These are phyloP conservation scores for Penicillium nordicum DNA, from an alignment of 2,329 filamentous ascomycete genomes.

Conservation along the genomic window DNA sequence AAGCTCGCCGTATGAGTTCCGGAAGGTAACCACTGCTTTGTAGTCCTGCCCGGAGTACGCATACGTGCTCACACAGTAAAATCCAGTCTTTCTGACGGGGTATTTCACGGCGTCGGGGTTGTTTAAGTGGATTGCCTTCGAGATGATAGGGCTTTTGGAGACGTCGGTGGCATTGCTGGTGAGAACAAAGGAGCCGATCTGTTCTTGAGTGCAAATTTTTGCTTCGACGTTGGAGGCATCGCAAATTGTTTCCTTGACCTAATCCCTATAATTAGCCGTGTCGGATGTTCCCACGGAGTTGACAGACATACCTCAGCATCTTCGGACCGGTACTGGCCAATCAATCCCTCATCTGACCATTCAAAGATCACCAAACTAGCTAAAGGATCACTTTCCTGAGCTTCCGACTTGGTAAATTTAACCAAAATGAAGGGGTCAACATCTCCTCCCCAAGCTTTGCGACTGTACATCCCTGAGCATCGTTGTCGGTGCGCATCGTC, in stretches of 20 bases:
- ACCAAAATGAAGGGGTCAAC: conserved; percentile 85
- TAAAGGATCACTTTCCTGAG: conserved; percentile 65
- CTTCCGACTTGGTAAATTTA: conserved; percentile 66
- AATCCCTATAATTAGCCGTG: conserved; percentile 30
- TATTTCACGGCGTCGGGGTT: conserved; percentile 71
- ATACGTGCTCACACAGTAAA: conserved; percentile 87
- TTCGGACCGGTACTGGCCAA: conserved; percentile 65
- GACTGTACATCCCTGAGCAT: conserved; percentile 93
- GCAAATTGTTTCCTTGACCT: conserved; percentile 69
- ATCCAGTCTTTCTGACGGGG: conserved; percentile 81
- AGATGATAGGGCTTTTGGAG: conserved; percentile 70
- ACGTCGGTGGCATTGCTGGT: conserved; percentile 68
- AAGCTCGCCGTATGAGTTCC: conserved; percentile 94
- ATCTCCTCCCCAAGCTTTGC: conserved; percentile 79
- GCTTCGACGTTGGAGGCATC: conserved; percentile 65
- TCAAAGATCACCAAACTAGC: conserved; percentile 90
- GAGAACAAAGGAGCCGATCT: conserved; percentile 81
- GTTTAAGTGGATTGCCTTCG: conserved; percentile 77
- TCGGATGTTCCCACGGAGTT: neutral
- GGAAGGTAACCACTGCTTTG: conserved; percentile 79
- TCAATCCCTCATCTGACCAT: conserved; percentile 77
- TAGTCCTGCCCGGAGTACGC: conserved; percentile 68
- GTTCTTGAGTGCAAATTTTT: conserved; percentile 69
- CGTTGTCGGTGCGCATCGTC: conserved; percentile 72
- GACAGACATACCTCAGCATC: conserved; percentile 51